These are phyloP conservation scores for Scenedesmus sp. DNA, from an alignment of 163 green algal species.

Conservation along the genomic window DNA sequence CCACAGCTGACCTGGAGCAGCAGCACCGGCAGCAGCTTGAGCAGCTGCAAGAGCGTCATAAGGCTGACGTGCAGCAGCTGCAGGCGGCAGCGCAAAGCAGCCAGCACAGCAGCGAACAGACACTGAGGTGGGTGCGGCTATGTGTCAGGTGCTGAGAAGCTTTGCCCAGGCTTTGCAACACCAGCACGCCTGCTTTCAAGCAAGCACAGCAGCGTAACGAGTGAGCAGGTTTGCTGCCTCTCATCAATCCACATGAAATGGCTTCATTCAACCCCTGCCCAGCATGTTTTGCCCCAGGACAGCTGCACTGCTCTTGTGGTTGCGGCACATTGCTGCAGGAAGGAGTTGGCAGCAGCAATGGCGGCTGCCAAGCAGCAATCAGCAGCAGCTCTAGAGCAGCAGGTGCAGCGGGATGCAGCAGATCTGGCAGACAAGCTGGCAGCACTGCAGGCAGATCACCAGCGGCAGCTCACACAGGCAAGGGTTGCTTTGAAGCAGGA, in stretches of 20 bases:
- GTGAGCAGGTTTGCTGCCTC: too few relatives aligned
- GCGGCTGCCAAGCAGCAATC: constrained; percentile 5
- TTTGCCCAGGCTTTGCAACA: background rate
- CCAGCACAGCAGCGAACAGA: background rate
- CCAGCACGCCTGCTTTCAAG: background rate
- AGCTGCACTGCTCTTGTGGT: background rate
- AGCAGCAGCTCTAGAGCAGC: constrained; percentile 43
- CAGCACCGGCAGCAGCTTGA: constrained; percentile 5
- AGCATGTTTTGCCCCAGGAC: too few relatives aligned
- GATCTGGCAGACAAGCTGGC: constrained; percentile 34
- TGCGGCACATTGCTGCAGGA: background rate
- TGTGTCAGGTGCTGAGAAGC: background rate
- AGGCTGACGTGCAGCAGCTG: background rate
- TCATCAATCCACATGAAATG: too few relatives aligned
- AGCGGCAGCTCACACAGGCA: background rate
- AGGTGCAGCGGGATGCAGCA: constrained; percentile 1
- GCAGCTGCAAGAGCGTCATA: constrained; percentile 14
- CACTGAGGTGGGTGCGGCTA: background rate
- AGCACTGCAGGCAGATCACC: constrained; percentile 42
- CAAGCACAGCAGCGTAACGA: too few relatives aligned
- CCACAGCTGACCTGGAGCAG: background rate
- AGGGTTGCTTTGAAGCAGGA: constrained; percentile 21
- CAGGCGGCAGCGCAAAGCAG: constrained; percentile 7
- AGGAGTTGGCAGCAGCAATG: constrained; percentile 32
- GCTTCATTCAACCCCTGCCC: too few relatives aligned